phyloP scores from a whole-genome alignment of 2,329 filamentous ascomycete species.

The Aureobasidium leucospermi region DNA sequence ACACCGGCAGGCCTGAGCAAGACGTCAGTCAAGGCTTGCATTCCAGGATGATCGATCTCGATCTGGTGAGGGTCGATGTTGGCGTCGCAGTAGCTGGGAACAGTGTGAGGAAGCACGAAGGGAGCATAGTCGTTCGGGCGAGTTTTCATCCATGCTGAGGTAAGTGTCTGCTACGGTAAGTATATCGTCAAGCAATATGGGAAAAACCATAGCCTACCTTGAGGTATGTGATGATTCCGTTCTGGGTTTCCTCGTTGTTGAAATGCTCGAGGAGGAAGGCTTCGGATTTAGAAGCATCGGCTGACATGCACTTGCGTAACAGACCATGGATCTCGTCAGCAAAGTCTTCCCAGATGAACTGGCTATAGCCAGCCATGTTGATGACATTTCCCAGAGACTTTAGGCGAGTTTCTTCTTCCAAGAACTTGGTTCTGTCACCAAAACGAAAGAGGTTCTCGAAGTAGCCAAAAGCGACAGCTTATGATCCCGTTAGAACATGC shows the following conservation, averaged over 20 bases:
- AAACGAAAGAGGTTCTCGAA: constrained; percentile 74
- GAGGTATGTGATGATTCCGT: constrained; percentile 78
- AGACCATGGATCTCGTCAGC: constrained; percentile 66
- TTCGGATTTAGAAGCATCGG: constrained; percentile 39
- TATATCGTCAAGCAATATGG: not conserved
- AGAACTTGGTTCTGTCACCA: constrained; percentile 57
- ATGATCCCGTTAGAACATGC: constrained; percentile 22
- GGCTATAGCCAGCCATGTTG: constrained; percentile 58
- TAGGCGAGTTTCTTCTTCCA: constrained; percentile 65
- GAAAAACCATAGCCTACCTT: constrained; percentile 38
- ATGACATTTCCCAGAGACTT: constrained; percentile 64
- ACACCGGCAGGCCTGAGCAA: constrained; percentile 73
- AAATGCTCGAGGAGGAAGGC: constrained; percentile 55
- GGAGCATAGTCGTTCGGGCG: constrained; percentile 61
- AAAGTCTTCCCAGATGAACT: constrained; percentile 74
- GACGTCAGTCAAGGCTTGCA: constrained; percentile 68
- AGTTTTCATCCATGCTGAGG: constrained; percentile 75
- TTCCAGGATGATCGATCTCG: constrained; percentile 87
- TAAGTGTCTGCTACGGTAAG: constrained; percentile 55
- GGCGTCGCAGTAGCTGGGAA: constrained; percentile 62
- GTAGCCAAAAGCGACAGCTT: constrained; percentile 87
- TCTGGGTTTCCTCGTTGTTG: constrained; percentile 62
- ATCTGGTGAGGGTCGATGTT: constrained; percentile 67
- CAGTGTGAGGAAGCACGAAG: constrained; percentile 57
- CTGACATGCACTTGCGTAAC: constrained; percentile 51